Percentiles rank a stretch among this genome's conserved stretches.
phyloP scores from a whole-genome alignment of 805 yeast genomes.

The Babjeviella inositovora region DNA sequence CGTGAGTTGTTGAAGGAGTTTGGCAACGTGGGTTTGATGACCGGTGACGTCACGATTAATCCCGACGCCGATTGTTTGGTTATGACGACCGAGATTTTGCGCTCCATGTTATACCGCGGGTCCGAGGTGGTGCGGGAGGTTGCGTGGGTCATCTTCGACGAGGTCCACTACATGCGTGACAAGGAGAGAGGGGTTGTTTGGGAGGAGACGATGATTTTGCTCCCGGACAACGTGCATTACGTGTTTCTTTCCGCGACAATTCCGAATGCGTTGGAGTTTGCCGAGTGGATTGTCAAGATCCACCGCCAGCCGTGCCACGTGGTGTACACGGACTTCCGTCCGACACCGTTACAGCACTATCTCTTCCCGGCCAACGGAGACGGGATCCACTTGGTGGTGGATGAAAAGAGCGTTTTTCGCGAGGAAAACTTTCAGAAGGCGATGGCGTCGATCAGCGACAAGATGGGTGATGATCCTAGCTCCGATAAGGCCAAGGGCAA shows the following conservation, averaged over 20 bases:
- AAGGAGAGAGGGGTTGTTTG: conserved; percentile 97
- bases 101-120: conserved; percentile 95
- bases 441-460: conserved; percentile 82
- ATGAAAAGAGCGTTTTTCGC: conserved; percentile 88
- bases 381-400: conserved; percentile 95
- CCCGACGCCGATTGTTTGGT: conserved; percentile 97
- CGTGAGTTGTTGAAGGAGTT: conserved; percentile 86
- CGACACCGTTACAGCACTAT: conserved; percentile 96
- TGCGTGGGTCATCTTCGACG: conserved; percentile 97
- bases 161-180: conserved; percentile 97
- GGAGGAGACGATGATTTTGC: conserved; percentile 94
- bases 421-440: conserved; percentile 98
- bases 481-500: conserved; percentile 45
- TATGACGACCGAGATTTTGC: conserved; percentile 96
- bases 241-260: conserved; percentile 92
- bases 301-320: conserved; percentile 97
- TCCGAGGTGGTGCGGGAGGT: conserved; percentile 98
- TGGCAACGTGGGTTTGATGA: conserved; percentile 96
- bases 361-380: conserved; percentile 97
- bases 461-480: conserved; percentile 73
- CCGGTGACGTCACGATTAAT: conserved; percentile 97
- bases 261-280: conserved; percentile 96
- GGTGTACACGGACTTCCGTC: conserved; percentile 96
- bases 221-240: conserved; percentile 92
- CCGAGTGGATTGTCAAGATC: conserved; percentile 94